Base-by-base conservation (phyloP, 208 protist species). In the Leptomonas pyrrhocoris region DNA sequence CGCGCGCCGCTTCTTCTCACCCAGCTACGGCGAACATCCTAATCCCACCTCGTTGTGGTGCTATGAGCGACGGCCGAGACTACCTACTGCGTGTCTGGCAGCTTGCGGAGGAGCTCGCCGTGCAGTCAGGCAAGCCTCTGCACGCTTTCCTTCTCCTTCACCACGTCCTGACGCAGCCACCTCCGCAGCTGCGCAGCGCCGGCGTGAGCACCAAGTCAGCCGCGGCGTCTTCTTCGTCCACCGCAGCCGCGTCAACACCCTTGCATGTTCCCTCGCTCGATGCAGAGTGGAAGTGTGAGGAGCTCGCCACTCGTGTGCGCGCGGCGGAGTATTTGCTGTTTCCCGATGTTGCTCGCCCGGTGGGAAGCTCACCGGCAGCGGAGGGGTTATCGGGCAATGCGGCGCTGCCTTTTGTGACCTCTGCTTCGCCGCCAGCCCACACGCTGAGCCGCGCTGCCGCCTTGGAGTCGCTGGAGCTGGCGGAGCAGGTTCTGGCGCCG, bases 51-150 rank as follows among this genome's bases (percentile, higher is more conserved):
- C 3, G 3, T 38, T 38, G 1, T 53, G 50, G 23, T 42, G 16
- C 16, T 3, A 72, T 69, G 61, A 61, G 60, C 13, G 60, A 74
- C 15, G 48, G 60, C 0, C 36, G 71, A n/a, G 16, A 51, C 18
- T 57, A 63, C 18, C 38, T 76, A 11, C 53, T 48, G 36, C 61
- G 73, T 13, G 50, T 75, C 45, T 81, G 81, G 60, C 59, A 43
- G 13, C 70, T 81, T 11, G 77, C 86, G 16, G 86, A 92, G 60
- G 80, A 84, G 16, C 70, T 92, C n/a, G 73, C 71, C 43, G 61
- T 68, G 1, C 63, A 67, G 5, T 49, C 68, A 4, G 71, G 81
- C 21, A 68, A 92, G 73, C 67, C 62, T 3, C 73, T 85, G 0
- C 76, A 86, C 25, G 86, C 77, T 8, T 88, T 92, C 55, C 71